These are phyloP conservation scores for Solanum pimpinellifolium DNA, from an alignment of 257 asterid genomes.

Conservation along the genomic window DNA sequence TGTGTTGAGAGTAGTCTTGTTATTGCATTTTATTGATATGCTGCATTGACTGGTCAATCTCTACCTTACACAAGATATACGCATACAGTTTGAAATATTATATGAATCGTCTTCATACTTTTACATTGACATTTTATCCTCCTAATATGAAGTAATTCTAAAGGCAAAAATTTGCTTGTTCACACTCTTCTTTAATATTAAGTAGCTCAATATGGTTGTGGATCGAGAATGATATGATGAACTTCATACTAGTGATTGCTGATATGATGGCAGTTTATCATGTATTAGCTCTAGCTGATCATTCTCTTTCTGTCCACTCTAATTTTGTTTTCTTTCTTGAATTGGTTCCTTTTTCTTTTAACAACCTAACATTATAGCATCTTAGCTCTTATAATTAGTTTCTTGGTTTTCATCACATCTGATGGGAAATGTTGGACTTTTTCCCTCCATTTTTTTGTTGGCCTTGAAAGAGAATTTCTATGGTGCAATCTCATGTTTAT, in stretches of 20 bases:
- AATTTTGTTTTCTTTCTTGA: not conserved
- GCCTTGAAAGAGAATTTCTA: not conserved
- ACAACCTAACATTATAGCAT: not conserved
- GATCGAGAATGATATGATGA: constrained; percentile 18
- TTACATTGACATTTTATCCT: not conserved
- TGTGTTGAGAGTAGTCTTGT: not conserved
- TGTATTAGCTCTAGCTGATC: constrained; percentile 80
- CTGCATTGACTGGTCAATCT: not conserved
- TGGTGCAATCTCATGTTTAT: not conserved
- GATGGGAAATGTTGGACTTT: not conserved
- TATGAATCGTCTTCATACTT: not conserved
- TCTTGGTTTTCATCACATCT: not conserved
- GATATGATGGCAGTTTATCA: constrained; percentile 34
- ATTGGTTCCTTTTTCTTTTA: not conserved
- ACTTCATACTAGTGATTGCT: constrained; percentile 23
- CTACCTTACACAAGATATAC: not conserved
- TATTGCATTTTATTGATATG: not conserved
- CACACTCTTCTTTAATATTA: not conserved
- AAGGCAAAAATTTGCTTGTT: not conserved
- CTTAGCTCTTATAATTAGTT: not conserved
- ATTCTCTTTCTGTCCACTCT: not conserved
- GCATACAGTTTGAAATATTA: not conserved
- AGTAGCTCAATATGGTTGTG: not conserved
- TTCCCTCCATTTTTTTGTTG: not conserved
- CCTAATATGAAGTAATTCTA: not conserved